These are phyloP conservation scores for Daldinia grandis DNA, from an alignment of 495 filamentous ascomycete genomes.

Conservation along the genomic window DNA sequence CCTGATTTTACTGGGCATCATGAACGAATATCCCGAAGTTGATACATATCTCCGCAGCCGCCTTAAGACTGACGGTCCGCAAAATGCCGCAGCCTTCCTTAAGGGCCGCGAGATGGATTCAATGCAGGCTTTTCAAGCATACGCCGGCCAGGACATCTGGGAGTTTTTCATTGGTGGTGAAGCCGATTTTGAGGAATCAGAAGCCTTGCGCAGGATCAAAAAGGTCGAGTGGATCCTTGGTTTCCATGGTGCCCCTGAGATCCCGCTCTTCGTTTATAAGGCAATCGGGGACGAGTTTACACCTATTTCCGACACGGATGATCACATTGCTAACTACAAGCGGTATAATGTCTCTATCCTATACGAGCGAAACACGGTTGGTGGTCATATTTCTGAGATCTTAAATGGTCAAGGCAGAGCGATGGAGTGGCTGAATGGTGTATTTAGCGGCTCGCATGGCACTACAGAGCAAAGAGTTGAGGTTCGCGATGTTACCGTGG, in stretches of 20 bases:
- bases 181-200: conserved; percentile 39
- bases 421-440: conserved; percentile 36
- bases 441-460: conserved; percentile 33
- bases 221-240: conserved; percentile 51
- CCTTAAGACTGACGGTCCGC: conserved; percentile 38
- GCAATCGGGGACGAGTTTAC: conserved; percentile 59
- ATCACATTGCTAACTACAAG: conserved; percentile 47
- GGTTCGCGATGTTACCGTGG: conserved; percentile 35
- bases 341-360: conserved; percentile 39
- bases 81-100: conserved; percentile 48
- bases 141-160: conserved; percentile 46
- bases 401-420: conserved; percentile 37
- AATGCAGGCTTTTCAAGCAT: conserved; percentile 41
- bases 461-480: conserved; percentile 7
- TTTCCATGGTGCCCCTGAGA: conserved; percentile 51
- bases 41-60: conserved; percentile 22
- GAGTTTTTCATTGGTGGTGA: conserved; percentile 51
- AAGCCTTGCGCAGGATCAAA: conserved; percentile 37
- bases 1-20: conserved; percentile 41
- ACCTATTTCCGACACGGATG: conserved; percentile 55
- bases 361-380: conserved; percentile 51
- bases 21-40: conserved; percentile 38
- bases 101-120: conserved; percentile 37
- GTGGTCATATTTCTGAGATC: conserved; percentile 34
- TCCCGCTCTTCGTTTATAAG: conserved; percentile 63